These are phyloP conservation scores for Haberlea rhodopensis DNA, from an alignment of 257 asterid species.

Conservation along the genomic window DNA sequence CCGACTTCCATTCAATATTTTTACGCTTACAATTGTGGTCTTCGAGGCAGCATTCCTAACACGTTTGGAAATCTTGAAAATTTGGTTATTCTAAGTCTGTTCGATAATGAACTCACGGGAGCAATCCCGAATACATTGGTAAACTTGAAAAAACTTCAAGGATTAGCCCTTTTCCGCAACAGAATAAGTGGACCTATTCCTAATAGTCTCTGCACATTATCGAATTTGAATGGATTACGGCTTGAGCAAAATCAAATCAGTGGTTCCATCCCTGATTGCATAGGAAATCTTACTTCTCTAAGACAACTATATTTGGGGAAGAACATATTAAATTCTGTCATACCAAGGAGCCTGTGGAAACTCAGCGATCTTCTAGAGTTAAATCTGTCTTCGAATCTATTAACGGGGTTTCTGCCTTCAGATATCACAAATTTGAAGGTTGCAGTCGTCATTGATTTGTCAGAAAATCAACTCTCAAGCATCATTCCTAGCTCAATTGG, in stretches of 20 bases:
- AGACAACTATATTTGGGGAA: neutral
- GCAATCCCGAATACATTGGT: conserved; percentile 10
- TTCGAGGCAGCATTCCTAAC: conserved; percentile 23
- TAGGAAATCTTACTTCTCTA: conserved; percentile 24
- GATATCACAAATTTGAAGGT: conserved; percentile 16
- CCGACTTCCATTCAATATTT: conserved; percentile 25
- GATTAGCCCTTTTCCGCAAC: neutral
- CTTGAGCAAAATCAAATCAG: conserved; percentile 12
- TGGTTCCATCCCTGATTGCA: conserved; percentile 26
- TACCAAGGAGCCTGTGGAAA: conserved; percentile 26
- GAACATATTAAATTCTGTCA: conserved; percentile 22
- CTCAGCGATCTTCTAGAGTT: conserved; percentile 18
- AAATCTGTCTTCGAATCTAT: conserved; percentile 23
- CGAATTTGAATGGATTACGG: neutral
- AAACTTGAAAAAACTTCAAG: conserved; percentile 20
- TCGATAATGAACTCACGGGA: conserved; percentile 11
- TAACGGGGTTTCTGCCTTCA: conserved; percentile 22
- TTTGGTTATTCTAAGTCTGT: neutral
- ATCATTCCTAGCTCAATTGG: conserved; percentile 19
- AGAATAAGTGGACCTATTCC: conserved; percentile 25
- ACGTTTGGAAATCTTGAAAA: conserved; percentile 27
- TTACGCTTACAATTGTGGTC: neutral
- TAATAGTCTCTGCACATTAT: neutral
- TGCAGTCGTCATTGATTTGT: conserved; percentile 16
- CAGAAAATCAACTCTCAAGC: conserved; percentile 26